phyloP scores from a whole-genome alignment of 164 flowering plant genomes.

The Stephania yunnanensis region DNA sequence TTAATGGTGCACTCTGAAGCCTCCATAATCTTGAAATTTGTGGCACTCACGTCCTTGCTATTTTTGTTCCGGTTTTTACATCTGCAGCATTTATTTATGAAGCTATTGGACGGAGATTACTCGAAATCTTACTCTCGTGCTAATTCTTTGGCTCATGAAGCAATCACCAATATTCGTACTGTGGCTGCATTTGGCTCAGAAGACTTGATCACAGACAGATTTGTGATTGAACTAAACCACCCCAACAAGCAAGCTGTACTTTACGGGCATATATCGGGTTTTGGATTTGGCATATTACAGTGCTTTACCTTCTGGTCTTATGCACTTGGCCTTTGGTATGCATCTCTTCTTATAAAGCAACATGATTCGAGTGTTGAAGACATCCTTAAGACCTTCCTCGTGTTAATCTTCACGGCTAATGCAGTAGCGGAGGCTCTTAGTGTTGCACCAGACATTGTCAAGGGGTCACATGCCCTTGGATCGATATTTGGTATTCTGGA shows the following conservation, averaged over 20 bases:
- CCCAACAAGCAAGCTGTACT: constrained; percentile 46
- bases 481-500: constrained; percentile 56
- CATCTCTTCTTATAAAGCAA: constrained; percentile 44
- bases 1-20: too few relatives aligned
- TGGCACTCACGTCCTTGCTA: background rate
- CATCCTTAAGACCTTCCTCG: constrained; percentile 62
- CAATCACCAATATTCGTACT: constrained; percentile 60
- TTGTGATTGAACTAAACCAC: constrained; percentile 35
- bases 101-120: constrained; percentile 72
- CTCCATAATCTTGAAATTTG: background rate
- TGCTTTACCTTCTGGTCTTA: constrained; percentile 56
- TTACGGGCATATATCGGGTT: constrained; percentile 69
- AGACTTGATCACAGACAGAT: constrained; percentile 38
- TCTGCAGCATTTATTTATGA: constrained; percentile 71
- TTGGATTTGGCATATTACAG: constrained; percentile 60
- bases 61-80: background rate
- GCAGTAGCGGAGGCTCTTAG: constrained; percentile 68
- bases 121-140: constrained; percentile 45
- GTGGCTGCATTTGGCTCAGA: constrained; percentile 77
- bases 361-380: constrained; percentile 47
- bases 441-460: constrained; percentile 61
- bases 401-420: constrained; percentile 52
- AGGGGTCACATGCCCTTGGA: constrained; percentile 60
- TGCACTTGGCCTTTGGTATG: constrained; percentile 77
- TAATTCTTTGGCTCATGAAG: constrained; percentile 62